Base-by-base conservation (phyloP, 169 alveolate genomes). In the Plasmodium blacklocki region DNA sequence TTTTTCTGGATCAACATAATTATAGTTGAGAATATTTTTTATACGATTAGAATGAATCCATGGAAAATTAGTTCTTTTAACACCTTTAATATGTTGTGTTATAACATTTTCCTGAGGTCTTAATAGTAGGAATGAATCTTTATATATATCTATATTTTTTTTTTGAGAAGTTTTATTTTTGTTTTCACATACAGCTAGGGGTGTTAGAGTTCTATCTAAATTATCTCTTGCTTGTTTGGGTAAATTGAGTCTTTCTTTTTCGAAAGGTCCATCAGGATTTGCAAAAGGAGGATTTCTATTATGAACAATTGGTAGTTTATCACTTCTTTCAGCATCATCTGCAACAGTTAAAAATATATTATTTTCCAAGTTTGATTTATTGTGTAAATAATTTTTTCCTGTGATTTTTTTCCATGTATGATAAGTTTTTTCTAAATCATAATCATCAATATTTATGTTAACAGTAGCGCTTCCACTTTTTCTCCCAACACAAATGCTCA, bases 211-310 rank as follows among this genome's bases (percentile, higher is more conserved):
- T 54, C 91, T 83, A 52, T 88, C 93, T 52, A 83, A 21, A 58
- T 86, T 71, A 80, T 78, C 86, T 39, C 89, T 54, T 19, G 89
- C 93, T 43, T 78, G 87, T 50, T 78, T 64, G 14, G 93, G 89
- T 19, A 78, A 47, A 47, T 88, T 45, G 29, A 76, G 39, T 74
- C 74, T 70, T 52, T 88, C 88, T 62, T 59, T 54, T 72, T 92
- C 95, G 23, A 92, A 92, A 18, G 93, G 95, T 0, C 91, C 91
- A 58, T 92, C 93, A 14, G 92, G 93, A 62, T 92, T 88, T 39
- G 95, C 93, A 45, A 49, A 26, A 5, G 95, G 95, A 15, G 95
- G 93, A 14, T 62, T 75, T 19, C 95, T 26, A 70, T 92, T 92
- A 21, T 85, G 43, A 56, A 92, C 83, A 0, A 18, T 72, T 0